Base-by-base conservation (phyloP, 78 protist species). In the Dictyostelium intermedium region DNA sequence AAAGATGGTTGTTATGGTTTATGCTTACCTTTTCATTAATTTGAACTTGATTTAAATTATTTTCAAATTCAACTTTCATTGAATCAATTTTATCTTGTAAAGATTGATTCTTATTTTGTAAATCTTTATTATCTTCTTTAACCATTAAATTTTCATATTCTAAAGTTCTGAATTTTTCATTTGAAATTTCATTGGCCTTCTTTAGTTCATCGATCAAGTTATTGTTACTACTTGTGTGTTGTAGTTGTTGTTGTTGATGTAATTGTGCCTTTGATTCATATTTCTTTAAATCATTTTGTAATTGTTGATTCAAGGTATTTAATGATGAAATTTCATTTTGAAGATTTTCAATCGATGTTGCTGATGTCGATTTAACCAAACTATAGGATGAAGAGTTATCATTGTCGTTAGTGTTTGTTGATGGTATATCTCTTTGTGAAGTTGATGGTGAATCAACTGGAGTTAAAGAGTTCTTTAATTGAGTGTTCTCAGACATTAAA, bases 61-160 rank as follows among this genome's bases (percentile, higher is more conserved):
- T 35, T 86, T 86, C 92, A 86, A 35, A 77, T 60, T 86, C 85
- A 6, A 60, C 27, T 86, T 86, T 86, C 45, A 86, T 60, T 27
- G 35, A 50, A 47, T 74, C 47, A 41, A 86, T 70, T 32, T 35
- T 78, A 14, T 63, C 69, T 37, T 41, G 23, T 34, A 81, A 45
- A 1, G 41, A 25, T 27, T 35, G 20, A 25, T 20, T 18, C 69
- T 78, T 69, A 43, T 78, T 61, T 80, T 34, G 45, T 11, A 70
- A 25, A 47, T 35, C 43, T n/a, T 89, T 89, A 61, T 50, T 69
- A 30, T 89, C 87, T n/a, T 89, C 83, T 34, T 41, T 37, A 60
- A 47, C 37, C 35, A 35, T 18, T 11, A 66, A 14, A 23, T 43
- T 37, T 70, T 89, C 74, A 50, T 89, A 89, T 60, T 89, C 94